These are phyloP conservation scores for Fonsecaea erecta DNA, from an alignment of 2,329 filamentous ascomycete genomes.

Conservation along the genomic window DNA sequence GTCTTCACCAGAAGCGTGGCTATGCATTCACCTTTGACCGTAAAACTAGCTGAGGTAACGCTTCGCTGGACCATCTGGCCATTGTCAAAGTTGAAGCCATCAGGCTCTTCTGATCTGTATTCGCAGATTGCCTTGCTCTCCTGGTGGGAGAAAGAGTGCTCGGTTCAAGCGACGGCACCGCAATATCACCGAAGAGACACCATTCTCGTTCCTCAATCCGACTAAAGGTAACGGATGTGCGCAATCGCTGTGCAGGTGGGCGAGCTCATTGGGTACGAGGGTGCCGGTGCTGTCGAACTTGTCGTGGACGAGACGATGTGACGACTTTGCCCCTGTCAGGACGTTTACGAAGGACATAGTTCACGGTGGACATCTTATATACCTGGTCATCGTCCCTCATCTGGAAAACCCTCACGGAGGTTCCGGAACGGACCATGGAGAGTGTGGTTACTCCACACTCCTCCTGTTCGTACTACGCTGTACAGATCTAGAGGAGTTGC, in stretches of 20 bases:
- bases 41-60: too few species aligned
- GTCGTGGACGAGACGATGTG: too few species aligned
- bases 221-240: slow-evolving; percentile 45
- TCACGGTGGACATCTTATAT: too few species aligned
- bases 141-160: slow-evolving; percentile 57
- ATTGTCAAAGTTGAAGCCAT: slow-evolving; percentile 84
- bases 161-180: slow-evolving; percentile 58
- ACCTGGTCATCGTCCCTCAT: too few species aligned
- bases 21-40: too few species aligned
- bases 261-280: slow-evolving; percentile 46
- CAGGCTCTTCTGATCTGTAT: slow-evolving; percentile 89
- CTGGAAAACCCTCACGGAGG: too few species aligned
- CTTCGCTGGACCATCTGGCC: slow-evolving; percentile 94
- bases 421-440: too few species aligned
- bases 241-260: slow-evolving; percentile 46
- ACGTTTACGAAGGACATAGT: too few species aligned
- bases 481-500: too few species aligned
- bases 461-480: not conserved
- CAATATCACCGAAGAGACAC: slow-evolving; percentile 58
- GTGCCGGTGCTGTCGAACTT: slow-evolving; percentile 54
- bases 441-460: too few species aligned
- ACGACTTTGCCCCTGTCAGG: too few species aligned
- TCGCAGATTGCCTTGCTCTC: slow-evolving; percentile 83
- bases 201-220: slow-evolving; percentile 44
- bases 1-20: too few species aligned